A percentile compares a stretch with the other conserved stretches of the same genome.
These are phyloP conservation scores for Mycena galericulata DNA, from an alignment of 768 basidiomycete species.

Conservation along the genomic window DNA sequence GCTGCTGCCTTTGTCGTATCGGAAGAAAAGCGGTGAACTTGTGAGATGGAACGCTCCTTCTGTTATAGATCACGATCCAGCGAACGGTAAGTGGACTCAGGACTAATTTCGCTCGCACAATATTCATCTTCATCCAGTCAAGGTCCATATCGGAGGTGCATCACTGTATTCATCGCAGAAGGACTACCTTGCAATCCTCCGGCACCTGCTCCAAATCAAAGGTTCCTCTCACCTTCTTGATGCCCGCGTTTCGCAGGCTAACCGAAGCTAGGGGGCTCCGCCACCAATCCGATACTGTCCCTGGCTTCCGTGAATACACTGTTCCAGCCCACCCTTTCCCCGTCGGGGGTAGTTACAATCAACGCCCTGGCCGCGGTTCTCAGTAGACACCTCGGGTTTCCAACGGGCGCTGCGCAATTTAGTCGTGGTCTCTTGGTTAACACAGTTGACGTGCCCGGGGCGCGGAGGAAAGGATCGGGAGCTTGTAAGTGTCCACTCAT, in stretches of 20 bases:
- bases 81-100: slow-evolving; percentile 24
- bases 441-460: slow-evolving; percentile 43
- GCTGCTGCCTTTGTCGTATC: slow-evolving; percentile 27
- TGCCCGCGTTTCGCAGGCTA: background rate
- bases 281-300: background rate
- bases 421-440: slow-evolving; percentile 43
- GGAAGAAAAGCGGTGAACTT: slow-evolving; percentile 27
- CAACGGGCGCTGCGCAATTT: slow-evolving; percentile 36
- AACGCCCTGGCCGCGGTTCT: background rate
- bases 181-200: slow-evolving; percentile 37
- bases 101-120: background rate
- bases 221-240: background rate
- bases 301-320: slow-evolving; percentile 19
- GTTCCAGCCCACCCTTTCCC: slow-evolving; percentile 33
- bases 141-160: slow-evolving; percentile 31
- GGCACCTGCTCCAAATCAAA: slow-evolving; percentile 27
- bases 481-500: slow-evolving; percentile 41
- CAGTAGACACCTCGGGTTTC: background rate
- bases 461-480: slow-evolving; percentile 43
- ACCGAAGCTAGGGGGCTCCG: background rate
- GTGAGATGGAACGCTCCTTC: slow-evolving; percentile 28
- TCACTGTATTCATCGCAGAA: slow-evolving; percentile 34
- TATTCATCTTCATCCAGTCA: slow-evolving; percentile 10
- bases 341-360: background rate
- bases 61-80: slow-evolving; percentile 31